Evolutionary conservation across 2,329 filamentous ascomycete species (phyloP), one percentile per base, ranked within the genome.

Genomic region (Cladosporium sp.): DNA sequence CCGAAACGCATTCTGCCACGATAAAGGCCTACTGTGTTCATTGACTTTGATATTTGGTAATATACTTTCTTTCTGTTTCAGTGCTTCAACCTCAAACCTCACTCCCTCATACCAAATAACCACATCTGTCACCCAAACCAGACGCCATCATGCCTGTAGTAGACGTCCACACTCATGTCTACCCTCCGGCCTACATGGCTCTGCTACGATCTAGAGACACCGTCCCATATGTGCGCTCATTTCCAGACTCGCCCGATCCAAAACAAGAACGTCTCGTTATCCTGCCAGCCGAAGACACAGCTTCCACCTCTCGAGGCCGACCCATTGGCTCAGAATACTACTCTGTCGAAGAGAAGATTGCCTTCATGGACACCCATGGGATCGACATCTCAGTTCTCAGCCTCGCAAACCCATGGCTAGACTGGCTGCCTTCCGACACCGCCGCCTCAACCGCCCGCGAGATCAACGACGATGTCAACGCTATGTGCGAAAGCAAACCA

Each of bases 361-460:
- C 87, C 58, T 97, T 97, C 80, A 97, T 97, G 93, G 85, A 92
- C 76, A 86, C 84, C 18, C 93, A 97, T 79, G 81, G 81, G 62
- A 97, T 97, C 76, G 86, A 90, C 77, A 88, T 90, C 69, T 95
- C 91, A 1, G 91, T 97, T 60, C 88, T 97, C 68, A 95, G 91
- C 0, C 87, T 97, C 26, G 93, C 93, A 16, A 97, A 97, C 74
- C 93, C 93, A 0, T 97, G 93, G 93, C 85, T 97, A 2, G 93
- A 97, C 78, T 97, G 96, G 75, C 79, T 97, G 0, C 78, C 82
- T 0, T 75, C 86, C 0, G 76, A 81, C 4, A 85, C 89, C 69
- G 90, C 91, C 0, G 85, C 84, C 1, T 75, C 78, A 33, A 87
- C 89, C 58, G 92, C 92, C 0, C 74, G 80, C 62, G 82, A 82